Percentiles rank a stretch among this genome's conserved stretches.
Evolutionary conservation across 1,284 basidiomycete genomes (phyloP).

Genomic region (Sphaerobolus stellatus): DNA sequence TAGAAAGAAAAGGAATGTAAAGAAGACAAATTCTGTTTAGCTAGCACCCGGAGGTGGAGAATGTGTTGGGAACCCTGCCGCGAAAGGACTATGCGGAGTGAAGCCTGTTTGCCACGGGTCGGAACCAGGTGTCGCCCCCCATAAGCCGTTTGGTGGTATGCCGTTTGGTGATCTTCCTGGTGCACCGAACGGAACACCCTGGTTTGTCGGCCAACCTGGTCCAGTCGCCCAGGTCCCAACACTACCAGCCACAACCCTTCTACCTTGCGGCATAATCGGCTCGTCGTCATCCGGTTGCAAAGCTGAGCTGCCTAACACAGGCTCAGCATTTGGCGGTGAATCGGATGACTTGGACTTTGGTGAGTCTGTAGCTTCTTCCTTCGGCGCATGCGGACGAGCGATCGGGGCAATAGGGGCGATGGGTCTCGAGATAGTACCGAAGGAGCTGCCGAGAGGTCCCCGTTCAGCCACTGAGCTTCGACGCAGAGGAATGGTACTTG

Average conservation of each 20-base stretch:
- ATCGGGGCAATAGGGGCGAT: slow-evolving; percentile 47
- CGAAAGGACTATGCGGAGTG: slow-evolving; percentile 5
- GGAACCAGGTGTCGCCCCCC: slow-evolving; percentile 4
- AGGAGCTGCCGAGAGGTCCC: slow-evolving; percentile 1
- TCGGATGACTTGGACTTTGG: slow-evolving; percentile 62
- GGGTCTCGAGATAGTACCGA: slow-evolving; percentile 14
- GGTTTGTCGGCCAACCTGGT: slow-evolving; percentile 5
- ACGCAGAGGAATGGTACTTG: slow-evolving; percentile 56
- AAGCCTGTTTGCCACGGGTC: slow-evolving; percentile 11
- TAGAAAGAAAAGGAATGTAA: slow-evolving; percentile 3
- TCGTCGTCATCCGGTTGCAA: slow-evolving; percentile 76
- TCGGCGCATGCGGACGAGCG: slow-evolving; percentile 38
- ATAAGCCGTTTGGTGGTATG: slow-evolving; percentile 10
- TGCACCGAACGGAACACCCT: slow-evolving; percentile 7
- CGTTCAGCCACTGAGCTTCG: slow-evolving; percentile 12
- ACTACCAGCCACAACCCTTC: slow-evolving; percentile 35
- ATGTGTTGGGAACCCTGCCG: slow-evolving; percentile 1
- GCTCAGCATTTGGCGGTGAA: slow-evolving; percentile 71
- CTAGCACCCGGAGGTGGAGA: slow-evolving; percentile 12
- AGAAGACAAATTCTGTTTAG: background rate
- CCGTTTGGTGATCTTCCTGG: slow-evolving; percentile 9
- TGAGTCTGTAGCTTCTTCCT: slow-evolving; percentile 48
- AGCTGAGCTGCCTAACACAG: slow-evolving; percentile 72
- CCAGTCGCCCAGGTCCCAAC: slow-evolving; percentile 45
- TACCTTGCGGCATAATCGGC: slow-evolving; percentile 50